These are phyloP conservation scores for Mimosa pudica DNA, from an alignment of 306 rosid species.

Conservation along the genomic window DNA sequence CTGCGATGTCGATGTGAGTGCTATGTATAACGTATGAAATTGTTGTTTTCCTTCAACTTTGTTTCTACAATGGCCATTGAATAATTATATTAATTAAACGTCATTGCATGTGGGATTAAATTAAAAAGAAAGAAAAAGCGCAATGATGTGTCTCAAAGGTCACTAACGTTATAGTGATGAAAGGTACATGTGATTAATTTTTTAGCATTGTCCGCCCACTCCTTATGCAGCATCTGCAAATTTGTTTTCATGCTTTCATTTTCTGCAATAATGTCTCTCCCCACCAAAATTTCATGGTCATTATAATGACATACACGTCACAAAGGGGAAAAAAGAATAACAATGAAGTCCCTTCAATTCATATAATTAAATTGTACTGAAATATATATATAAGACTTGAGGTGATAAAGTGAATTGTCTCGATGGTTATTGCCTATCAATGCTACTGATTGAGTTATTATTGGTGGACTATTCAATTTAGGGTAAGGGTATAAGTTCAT, in stretches of 20 bases:
- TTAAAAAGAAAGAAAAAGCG: background rate
- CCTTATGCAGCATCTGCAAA: background rate
- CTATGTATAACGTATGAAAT: background rate
- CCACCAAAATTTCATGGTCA: background rate
- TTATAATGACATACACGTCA: no score
- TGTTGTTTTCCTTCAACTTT: background rate
- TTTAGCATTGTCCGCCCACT: background rate
- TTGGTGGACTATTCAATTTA: no score
- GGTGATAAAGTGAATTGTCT: no score
- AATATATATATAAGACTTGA: no score
- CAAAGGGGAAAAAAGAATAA: no score
- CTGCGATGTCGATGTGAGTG: background rate
- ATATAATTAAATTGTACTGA: no score
- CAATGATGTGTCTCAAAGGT: background rate
- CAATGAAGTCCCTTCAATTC: no score
- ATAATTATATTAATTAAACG: background rate
- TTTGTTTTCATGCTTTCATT: background rate
- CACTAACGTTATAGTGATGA: background rate
- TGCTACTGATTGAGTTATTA: no score
- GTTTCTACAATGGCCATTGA: background rate
- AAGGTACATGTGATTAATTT: background rate
- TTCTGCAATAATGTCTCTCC: background rate
- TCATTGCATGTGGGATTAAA: background rate
- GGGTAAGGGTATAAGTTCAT: no score
- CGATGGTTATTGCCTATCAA: no score